Evolutionary conservation across 2,329 filamentous ascomycete genomes (phyloP).

Genomic region (Thermomyces lanuginosus): DNA sequence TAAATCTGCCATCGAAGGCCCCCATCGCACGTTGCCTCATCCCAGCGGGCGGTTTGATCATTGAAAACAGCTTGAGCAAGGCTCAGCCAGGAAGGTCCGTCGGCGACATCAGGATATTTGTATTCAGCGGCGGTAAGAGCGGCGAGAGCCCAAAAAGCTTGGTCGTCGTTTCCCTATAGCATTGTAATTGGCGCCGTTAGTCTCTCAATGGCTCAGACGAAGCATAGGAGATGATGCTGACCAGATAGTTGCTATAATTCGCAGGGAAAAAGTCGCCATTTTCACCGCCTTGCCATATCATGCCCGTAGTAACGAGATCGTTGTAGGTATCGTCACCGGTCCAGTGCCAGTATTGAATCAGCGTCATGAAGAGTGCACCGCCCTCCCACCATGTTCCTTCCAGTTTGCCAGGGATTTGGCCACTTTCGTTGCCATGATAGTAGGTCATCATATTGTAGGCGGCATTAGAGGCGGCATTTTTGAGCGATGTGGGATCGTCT

Average conservation of each 20-base stretch:
- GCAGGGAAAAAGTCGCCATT: conserved; percentile 62
- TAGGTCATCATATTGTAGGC: conserved; percentile 25
- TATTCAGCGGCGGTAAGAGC: conserved; percentile 65
- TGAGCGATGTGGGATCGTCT: conserved; percentile 16
- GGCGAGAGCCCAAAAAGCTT: conserved; percentile 73
- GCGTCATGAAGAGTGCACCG: conserved; percentile 51
- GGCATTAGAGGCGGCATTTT: conserved; percentile 17
- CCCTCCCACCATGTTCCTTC: conserved; percentile 45
- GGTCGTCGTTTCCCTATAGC: conserved; percentile 35
- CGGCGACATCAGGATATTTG: conserved; percentile 53
- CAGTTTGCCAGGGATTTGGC: conserved; percentile 25
- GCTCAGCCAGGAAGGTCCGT: conserved; percentile 56
- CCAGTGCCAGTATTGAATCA: conserved; percentile 76
- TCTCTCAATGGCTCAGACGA: neutral
- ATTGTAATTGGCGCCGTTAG: neutral
- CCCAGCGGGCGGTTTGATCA: conserved; percentile 57
- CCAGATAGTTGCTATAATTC: conserved; percentile 29
- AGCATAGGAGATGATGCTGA: neutral
- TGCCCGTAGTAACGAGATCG: conserved; percentile 46
- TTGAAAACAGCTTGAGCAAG: conserved; percentile 69
- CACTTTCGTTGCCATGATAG: conserved; percentile 21
- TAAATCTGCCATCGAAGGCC: conserved; percentile 80
- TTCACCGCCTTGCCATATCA: conserved; percentile 59
- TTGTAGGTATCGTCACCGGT: conserved; percentile 61
- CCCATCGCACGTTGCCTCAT: conserved; percentile 48